Evolutionary conservation across 2,329 filamentous ascomycete species (phyloP).

Genomic region (Phyllosticta ampelicida): DNA sequence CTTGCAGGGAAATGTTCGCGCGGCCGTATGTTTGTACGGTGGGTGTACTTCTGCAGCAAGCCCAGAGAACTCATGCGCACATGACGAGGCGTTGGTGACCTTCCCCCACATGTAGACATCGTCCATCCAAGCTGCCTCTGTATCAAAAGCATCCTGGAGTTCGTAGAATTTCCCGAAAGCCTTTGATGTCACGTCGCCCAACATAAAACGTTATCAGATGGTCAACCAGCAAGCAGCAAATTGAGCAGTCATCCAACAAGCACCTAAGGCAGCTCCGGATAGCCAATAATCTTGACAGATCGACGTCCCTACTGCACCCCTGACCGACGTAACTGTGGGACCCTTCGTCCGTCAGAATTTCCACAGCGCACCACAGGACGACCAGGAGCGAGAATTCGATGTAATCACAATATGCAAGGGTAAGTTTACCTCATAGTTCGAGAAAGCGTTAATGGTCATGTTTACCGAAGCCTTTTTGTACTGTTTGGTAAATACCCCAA

Average conservation of each 20-base stretch:
- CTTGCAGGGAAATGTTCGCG: background rate
- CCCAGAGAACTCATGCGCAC: background rate
- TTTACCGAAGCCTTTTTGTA: no score
- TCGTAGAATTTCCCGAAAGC: background rate
- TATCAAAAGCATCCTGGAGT: background rate
- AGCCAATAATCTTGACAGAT: background rate
- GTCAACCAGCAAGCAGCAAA: background rate
- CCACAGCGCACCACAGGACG: slow-evolving; percentile 18
- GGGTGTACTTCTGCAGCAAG: background rate
- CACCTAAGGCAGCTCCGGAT: background rate
- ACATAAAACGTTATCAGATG: background rate
- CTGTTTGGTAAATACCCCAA: no score
- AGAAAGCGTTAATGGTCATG: no score
- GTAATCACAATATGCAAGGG: slow-evolving; percentile 35
- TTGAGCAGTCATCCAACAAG: background rate
- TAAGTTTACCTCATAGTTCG: no score
- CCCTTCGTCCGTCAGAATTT: background rate
- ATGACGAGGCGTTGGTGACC: background rate
- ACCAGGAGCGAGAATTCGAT: slow-evolving; percentile 32
- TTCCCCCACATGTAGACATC: background rate
- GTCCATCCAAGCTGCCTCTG: background rate
- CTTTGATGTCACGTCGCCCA: background rate
- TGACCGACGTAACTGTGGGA: background rate
- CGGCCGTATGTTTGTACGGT: background rate
- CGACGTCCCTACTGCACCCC: background rate